Evolutionary conservation across 2,329 filamentous ascomycete genomes (phyloP).

Genomic region (Pleoardoris graminearum): DNA sequence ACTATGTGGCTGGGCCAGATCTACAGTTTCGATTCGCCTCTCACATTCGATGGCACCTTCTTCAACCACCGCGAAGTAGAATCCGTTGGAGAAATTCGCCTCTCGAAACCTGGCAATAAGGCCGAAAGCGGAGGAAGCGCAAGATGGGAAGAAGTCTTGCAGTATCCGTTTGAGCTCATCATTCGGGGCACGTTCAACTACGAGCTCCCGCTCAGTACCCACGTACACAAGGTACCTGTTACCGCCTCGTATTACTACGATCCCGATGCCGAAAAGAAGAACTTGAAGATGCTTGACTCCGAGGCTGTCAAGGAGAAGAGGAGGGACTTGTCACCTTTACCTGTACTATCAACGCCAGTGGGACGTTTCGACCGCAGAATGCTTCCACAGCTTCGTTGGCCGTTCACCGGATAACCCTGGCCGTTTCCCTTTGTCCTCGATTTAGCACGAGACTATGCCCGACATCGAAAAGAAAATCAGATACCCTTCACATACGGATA

Average conservation of each 20-base stretch:
- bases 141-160: constrained; percentile 86
- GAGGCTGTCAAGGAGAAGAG: constrained; percentile 13
- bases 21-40: constrained; percentile 79
- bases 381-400: constrained; percentile 13
- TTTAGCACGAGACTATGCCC: neutral
- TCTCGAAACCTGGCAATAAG: constrained; percentile 81
- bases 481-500: constrained; percentile 12
- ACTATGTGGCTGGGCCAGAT: constrained; percentile 94
- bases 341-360: constrained; percentile 29
- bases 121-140: constrained; percentile 80
- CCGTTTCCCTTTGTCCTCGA: constrained; percentile 10
- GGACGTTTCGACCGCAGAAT: constrained; percentile 38
- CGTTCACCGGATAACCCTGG: constrained; percentile 17
- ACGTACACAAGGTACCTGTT: constrained; percentile 56
- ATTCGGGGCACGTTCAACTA: constrained; percentile 91
- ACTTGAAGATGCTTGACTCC: constrained; percentile 19
- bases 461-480: constrained; percentile 6
- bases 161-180: constrained; percentile 92
- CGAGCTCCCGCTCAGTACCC: constrained; percentile 62
- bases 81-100: constrained; percentile 81
- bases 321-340: constrained; percentile 15
- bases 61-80: constrained; percentile 72
- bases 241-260: constrained; percentile 45
- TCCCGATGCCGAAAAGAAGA: constrained; percentile 42
- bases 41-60: constrained; percentile 88